Base-by-base conservation (phyloP, 192 early-diverging fungal genomes). In the Ambispora gerdemannii region DNA sequence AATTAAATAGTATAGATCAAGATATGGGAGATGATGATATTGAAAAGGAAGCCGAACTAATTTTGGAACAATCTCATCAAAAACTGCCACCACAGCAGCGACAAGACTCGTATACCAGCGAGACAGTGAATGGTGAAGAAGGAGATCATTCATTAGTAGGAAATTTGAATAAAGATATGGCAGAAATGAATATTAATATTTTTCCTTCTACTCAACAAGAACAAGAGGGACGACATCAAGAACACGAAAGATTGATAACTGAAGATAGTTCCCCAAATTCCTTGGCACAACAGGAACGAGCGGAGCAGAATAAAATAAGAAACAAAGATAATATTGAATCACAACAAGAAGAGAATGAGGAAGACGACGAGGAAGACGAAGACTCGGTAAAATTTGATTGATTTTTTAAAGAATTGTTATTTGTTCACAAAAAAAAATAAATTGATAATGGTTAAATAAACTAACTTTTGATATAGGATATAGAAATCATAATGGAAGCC, bases 401-500 rank as follows among this genome's bases (percentile, higher is more conserved):
- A n/a, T n/a, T n/a, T n/a, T n/a, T n/a, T n/a, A n/a, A n/a, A n/a
- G n/a, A n/a, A n/a, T n/a, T n/a, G n/a, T 87, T 31, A 84, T n/a
- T n/a, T n/a, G n/a, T n/a, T n/a, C n/a, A n/a, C n/a, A n/a, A n/a
- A n/a, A n/a, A n/a, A n/a, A n/a, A n/a, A n/a, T n/a, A n/a, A n/a
- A n/a, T n/a, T n/a, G n/a, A n/a, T n/a, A n/a, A n/a, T n/a, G n/a
- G n/a, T n/a, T n/a, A n/a, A n/a, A n/a, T n/a, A n/a, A n/a, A n/a
- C n/a, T n/a, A 63, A n/a, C 34, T 1, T 22, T 24, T 53, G 4
- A 71, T 47, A 71, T 60, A 86, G 88, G 89, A 91, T 74, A 75
- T 91, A 22, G 88, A 91, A 61, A 91, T 91, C 75, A 84, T 91
- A 19, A 76, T 91, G 77, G 86, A 89, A 50, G 73, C 76, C 20